Conservation (phyloP, 2,329 filamentous ascomycete species). For the Fusarium goolgardi region DNA sequence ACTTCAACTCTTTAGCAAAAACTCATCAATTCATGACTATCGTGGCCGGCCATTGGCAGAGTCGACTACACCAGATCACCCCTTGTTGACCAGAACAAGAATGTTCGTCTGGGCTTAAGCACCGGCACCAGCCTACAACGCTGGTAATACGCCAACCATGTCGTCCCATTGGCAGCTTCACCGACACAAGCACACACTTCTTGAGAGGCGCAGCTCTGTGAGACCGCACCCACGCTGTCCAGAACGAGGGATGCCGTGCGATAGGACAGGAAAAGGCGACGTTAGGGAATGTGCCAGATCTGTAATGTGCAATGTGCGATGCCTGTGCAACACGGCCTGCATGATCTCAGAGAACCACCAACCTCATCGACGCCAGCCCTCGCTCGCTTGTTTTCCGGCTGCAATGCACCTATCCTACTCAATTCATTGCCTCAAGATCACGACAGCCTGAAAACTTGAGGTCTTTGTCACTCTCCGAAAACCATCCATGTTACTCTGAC, state of each 20-base stretch:
- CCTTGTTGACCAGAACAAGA: neutral
- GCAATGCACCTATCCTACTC: slow-evolving; percentile 29
- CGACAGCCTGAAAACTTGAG: neutral
- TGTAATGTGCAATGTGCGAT: slow-evolving; percentile 41
- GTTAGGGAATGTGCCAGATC: slow-evolving; percentile 45
- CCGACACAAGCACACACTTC: slow-evolving; percentile 31
- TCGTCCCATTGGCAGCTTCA: slow-evolving; percentile 41
- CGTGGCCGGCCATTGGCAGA: neutral
- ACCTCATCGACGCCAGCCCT: slow-evolving; percentile 43
- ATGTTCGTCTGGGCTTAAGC: slow-evolving; percentile 28
- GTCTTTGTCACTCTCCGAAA: slow-evolving; percentile 14
- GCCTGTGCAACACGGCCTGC: slow-evolving; percentile 45
- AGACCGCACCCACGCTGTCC: slow-evolving; percentile 34
- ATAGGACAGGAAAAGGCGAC: slow-evolving; percentile 29
- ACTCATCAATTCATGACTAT: slow-evolving; percentile 3
- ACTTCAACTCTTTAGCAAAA: slow-evolving; percentile 1
- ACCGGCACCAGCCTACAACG: slow-evolving; percentile 40
- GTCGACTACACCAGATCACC: neutral
- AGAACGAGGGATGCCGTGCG: slow-evolving; percentile 30
- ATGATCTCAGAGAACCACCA: slow-evolving; percentile 46
- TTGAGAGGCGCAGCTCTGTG: slow-evolving; percentile 32
- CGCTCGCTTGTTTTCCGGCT: slow-evolving; percentile 44
- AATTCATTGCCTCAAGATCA: slow-evolving; percentile 16
- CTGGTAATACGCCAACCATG: slow-evolving; percentile 38
- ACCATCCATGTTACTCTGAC: slow-evolving; percentile 14